Evolutionary conservation across 257 asterid species (phyloP).

Genomic region (Osmanthus fragrans): DNA sequence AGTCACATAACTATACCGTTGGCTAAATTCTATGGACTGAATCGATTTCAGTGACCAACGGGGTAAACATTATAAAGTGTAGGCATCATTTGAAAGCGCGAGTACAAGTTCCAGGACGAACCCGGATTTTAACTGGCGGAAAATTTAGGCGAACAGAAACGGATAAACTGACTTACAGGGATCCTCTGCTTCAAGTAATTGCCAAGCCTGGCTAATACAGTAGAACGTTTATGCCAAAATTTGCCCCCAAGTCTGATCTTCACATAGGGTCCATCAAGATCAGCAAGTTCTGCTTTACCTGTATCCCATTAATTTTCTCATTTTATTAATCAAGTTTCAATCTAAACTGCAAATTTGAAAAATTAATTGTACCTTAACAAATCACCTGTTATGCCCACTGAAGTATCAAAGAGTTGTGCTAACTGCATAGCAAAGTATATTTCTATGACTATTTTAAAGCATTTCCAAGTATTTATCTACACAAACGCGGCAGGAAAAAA

Average conservation of each 20-base stretch:
- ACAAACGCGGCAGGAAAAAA: background rate
- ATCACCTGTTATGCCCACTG: conserved; percentile 87
- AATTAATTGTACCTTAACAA: background rate
- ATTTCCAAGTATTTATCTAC: background rate
- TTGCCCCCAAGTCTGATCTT: conserved; percentile 77
- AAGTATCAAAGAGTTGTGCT: conserved; percentile 77
- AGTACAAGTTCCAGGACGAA: too few relatives aligned
- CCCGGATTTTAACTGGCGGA: too few relatives aligned
- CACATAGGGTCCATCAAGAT: conserved; percentile 87
- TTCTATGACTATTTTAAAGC: background rate
- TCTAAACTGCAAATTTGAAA: background rate
- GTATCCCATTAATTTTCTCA: conserved; percentile 12
- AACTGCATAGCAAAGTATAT: conserved; percentile 47
- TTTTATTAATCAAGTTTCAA: background rate
- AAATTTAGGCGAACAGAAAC: background rate
- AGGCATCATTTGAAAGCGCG: too few relatives aligned
- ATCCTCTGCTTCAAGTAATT: conserved; percentile 94
- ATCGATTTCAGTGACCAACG: too few relatives aligned
- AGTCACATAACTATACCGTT: too few relatives aligned
- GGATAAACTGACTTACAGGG: conserved; percentile 50
- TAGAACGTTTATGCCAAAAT: conserved; percentile 80
- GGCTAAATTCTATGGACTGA: too few relatives aligned
- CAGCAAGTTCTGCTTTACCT: conserved; percentile 92
- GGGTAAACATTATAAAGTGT: too few relatives aligned
- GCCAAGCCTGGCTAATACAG: conserved; percentile 78